Evolutionary conservation across 345 rosid genomes (phyloP), one percentile per base, ranked within the genome.

Genomic region (Physaria fendleri): DNA sequence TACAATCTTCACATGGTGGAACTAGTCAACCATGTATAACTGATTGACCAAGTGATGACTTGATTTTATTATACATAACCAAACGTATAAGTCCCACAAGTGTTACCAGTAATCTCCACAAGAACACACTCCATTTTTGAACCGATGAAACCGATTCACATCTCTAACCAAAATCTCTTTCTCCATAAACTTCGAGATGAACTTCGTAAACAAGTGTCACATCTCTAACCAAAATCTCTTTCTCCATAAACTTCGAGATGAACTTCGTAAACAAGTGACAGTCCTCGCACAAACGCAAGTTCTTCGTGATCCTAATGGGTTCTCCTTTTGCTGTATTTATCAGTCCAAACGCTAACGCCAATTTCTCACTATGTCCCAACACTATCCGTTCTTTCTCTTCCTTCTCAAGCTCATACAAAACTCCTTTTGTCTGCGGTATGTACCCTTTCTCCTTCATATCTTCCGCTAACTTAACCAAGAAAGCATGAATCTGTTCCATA

Each of bases 391-490:
- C 93, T 73, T 88, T 92, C 73, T 86, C 96, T 46, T 76, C 76
- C 3, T 59, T 59, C 8, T 77, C 90, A 6, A 92, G 87, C 71
- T 88, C 95, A 64, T 88, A 92, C 16, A 85, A 82, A 65, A 92
- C 95, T 1, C 81, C 83, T 68, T 84, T 78, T 1, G 96, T 92
- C 62, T 80, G 88, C 0, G 93, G 95, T 56, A 78, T 68, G 16
- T 85, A 92, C 8, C 96, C 98, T 33, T 75, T 69, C 77, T 84
- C 96, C 77, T 84, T 92, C 95, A 88, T 82, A 68, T 88, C 90
- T 5, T 69, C 68, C 5, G 85, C 78, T 44, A 92, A 65, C 64
- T 82, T 79, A 24, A 68, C 71, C 56, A 92, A 64, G 56, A 88
- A 69, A 2, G 93, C 86, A 42, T 84, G 98, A 23, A 85, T 77